These are phyloP conservation scores for Saturnispora halmiae DNA, from an alignment of 805 yeast genomes.

Conservation along the genomic window DNA sequence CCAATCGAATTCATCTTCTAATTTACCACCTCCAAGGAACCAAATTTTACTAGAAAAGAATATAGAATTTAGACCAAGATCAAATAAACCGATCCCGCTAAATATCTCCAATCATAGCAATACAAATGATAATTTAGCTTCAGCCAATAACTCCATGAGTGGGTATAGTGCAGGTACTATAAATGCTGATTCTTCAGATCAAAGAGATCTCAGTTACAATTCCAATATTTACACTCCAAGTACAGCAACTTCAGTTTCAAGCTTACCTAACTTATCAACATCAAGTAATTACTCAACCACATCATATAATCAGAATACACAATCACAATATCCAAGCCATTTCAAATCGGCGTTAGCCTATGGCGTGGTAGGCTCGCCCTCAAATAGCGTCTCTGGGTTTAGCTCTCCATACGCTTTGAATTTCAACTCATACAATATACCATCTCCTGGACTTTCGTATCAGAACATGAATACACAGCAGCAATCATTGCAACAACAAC, in stretches of 20 bases:
- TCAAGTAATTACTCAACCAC: constrained; percentile 1
- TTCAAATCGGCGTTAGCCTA: constrained; percentile 1
- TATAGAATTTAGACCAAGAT: constrained; percentile 24
- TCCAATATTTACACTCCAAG: constrained; percentile 9
- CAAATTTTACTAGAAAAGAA: constrained; percentile 12
- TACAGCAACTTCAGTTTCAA: constrained; percentile 5
- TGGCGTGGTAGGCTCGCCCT: neutral
- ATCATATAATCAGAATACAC: constrained; percentile 8
- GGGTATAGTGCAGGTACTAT: too few relatives aligned
- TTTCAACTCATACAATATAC: constrained; percentile 2
- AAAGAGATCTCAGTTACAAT: too few relatives aligned
- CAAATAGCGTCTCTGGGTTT: neutral
- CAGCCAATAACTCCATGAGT: neutral
- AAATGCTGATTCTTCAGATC: neutral
- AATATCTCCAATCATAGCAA: constrained; percentile 16
- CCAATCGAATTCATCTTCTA: neutral
- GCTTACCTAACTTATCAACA: neutral
- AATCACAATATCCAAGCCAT: neutral
- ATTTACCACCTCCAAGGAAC: constrained; percentile 27
- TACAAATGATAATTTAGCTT: neutral
- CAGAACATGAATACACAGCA: neutral
- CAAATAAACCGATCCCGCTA: constrained; percentile 27
- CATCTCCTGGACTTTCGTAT: neutral
- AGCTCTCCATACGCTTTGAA: constrained; percentile 7
- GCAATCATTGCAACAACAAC: neutral